These are phyloP conservation scores for Neonectria sp. DNA, from an alignment of 2,329 filamentous ascomycete genomes.

Conservation along the genomic window DNA sequence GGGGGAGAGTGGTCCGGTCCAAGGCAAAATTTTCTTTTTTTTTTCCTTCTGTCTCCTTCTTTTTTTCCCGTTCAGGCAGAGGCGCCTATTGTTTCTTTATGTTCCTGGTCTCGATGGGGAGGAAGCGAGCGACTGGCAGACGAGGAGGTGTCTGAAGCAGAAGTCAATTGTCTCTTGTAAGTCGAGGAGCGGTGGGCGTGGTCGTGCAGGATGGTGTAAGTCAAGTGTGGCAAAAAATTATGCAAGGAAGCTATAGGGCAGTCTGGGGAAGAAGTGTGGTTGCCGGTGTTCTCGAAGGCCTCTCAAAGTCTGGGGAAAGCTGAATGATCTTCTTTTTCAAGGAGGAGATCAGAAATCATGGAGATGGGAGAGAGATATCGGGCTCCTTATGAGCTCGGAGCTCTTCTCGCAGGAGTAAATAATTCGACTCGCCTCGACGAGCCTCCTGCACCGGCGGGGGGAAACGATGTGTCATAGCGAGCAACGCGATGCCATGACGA, in stretches of 20 bases:
- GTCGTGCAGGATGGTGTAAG: conserved; percentile 19
- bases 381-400: conserved; percentile 35
- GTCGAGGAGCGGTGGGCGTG: conserved; percentile 15
- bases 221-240: conserved; percentile 10
- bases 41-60: background rate
- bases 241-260: conserved; percentile 18
- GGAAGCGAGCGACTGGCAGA: conserved; percentile 24
- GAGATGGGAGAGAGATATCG: conserved; percentile 36
- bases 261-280: conserved; percentile 24
- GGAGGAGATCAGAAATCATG: conserved; percentile 35
- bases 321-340: conserved; percentile 25
- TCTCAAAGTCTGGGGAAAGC: conserved; percentile 26
- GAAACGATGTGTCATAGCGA: conserved; percentile 50
- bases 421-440: conserved; percentile 37
- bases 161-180: conserved; percentile 17
- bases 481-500: conserved; percentile 46
- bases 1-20: conserved; percentile 10
- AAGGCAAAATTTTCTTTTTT: conserved; percentile 28
- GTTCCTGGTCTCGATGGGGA: conserved; percentile 30
- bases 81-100: conserved; percentile 9
- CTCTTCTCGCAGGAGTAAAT: conserved; percentile 46
- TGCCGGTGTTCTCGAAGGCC: conserved; percentile 19
- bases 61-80: conserved; percentile 14
- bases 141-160: conserved; percentile 8
- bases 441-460: conserved; percentile 36